Evolutionary conservation across 2,329 filamentous ascomycete genomes (phyloP), one percentile per base, ranked within the genome.

Genomic region (Aspergillus fumigatiaffinis): DNA sequence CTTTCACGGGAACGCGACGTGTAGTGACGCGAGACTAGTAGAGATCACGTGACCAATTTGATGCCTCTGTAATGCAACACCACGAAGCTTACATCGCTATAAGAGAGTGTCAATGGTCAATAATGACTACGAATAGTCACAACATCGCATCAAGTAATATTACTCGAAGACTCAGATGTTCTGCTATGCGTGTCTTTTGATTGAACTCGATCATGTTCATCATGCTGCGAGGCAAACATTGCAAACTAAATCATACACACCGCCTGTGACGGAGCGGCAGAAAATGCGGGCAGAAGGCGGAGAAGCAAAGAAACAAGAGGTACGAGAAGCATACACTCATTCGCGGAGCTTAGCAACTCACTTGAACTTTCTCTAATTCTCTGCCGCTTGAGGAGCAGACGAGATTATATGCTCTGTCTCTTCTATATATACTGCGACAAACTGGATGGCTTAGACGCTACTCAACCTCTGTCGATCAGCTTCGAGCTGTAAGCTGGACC

Each of bases 201-300:
- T 38, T 17, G 14, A 35, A 17, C 32, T 35, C 5, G 32, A 17
- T 35, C 32, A 17, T 35, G 4, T 14, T 17, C 6, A 38, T 21
- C 21, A 17, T 12, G 9, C 21, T 23, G 17, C n/a, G 17, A 35
- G 38, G 35, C 56, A 56, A 54, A 60, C 42, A 41, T 20, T 47
- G 44, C 44, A 25, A 25, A 25, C 9, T 9, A 20, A 8, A 3
- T 38, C 7, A 1, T 1, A 0, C 29, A 57, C 57, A 70, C 70
- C 70, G 70, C 68, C 49, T 50, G 28, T 9, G 53, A 57, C 28
- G 14, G 12, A 17, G 17, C 5, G 57, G 70, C 70, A 73, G 60
- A 70, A 68, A 60, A 60, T 51, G 60, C 57, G 59, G 60, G 55
- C 28, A 44, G 20, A 48, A 56, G 59, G 64, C 64, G 65, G 66